A percentile compares a stretch with the other conserved stretches of the same genome.
phyloP scores from a whole-genome alignment of 1,284 basidiomycete genomes.

The Naganishia cerealis region DNA sequence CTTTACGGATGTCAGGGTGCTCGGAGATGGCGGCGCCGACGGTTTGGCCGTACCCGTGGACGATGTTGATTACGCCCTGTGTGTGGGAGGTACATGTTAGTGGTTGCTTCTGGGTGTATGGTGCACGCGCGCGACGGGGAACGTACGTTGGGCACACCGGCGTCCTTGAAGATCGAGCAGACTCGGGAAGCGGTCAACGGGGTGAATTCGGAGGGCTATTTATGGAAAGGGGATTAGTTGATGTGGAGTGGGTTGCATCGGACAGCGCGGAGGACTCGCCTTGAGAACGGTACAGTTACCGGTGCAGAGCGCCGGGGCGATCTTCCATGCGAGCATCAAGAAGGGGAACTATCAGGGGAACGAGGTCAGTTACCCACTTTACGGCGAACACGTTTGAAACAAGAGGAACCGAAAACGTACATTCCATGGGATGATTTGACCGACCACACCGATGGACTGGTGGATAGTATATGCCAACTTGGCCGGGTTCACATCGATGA shows the following conservation, averaged over 20 bases:
- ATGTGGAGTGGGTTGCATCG: background rate
- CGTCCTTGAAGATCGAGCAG: conserved; percentile 58
- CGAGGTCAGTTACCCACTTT: background rate
- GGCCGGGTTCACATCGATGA: conserved; percentile 63
- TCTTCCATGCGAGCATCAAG: conserved; percentile 76
- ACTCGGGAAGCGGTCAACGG: conserved; percentile 65
- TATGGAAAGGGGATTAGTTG: background rate
- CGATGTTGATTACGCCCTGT: conserved; percentile 70
- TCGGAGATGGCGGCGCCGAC: conserved; percentile 66
- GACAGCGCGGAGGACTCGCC: conserved; percentile 36
- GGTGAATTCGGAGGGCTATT: conserved; percentile 76
- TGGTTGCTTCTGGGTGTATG: background rate
- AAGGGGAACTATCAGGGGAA: conserved; percentile 49
- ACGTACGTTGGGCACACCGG: conserved; percentile 60
- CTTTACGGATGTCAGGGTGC: conserved; percentile 58
- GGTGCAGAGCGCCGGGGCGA: conserved; percentile 78
- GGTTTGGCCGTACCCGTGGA: conserved; percentile 64
- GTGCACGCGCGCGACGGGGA: background rate
- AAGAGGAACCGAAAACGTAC: conserved; percentile 27
- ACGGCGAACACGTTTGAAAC: background rate
- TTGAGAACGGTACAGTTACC: conserved; percentile 83
- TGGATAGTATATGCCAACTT: conserved; percentile 80
- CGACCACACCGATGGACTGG: conserved; percentile 85
- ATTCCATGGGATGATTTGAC: conserved; percentile 71
- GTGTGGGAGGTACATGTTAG: conserved; percentile 31